Evolutionary conservation across 2,329 filamentous ascomycete genomes (phyloP).

Genomic region (Aplosporella prunicola): DNA sequence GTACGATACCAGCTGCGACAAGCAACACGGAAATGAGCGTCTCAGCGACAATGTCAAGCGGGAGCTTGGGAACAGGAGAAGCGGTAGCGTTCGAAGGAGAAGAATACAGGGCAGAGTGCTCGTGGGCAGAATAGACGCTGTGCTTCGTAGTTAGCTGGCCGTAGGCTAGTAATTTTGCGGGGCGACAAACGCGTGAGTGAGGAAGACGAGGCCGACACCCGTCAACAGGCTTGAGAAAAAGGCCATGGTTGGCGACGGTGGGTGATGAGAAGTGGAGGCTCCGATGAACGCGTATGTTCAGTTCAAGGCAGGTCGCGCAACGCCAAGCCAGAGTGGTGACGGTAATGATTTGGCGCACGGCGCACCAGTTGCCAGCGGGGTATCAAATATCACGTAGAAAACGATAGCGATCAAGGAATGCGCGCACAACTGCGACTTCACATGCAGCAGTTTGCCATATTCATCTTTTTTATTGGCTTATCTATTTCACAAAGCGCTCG

Average conservation of each 20-base stretch:
- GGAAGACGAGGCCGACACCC: constrained; percentile 63
- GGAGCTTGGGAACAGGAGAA: constrained; percentile 42
- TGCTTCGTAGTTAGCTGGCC: constrained; percentile 3
- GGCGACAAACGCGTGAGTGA: constrained; percentile 71
- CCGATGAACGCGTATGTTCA: background rate
- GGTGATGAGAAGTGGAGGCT: background rate
- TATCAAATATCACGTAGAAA: background rate
- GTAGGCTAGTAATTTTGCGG: background rate
- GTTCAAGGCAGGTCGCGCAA: background rate
- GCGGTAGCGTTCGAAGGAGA: constrained; percentile 26
- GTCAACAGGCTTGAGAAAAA: constrained; percentile 64
- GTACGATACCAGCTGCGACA: constrained; percentile 75
- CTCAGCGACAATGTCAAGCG: constrained; percentile 80
- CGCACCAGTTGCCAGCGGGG: background rate
- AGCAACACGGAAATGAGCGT: constrained; percentile 69
- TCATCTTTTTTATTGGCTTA: constrained; percentile 8
- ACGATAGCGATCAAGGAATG: background rate
- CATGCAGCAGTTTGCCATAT: too few species aligned
- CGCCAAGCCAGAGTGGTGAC: constrained; percentile 9
- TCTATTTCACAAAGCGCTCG: constrained; percentile 9
- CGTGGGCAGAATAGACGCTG: constrained; percentile 94
- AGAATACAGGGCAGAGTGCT: constrained; percentile 66
- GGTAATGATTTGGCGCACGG: background rate
- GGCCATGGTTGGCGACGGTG: constrained; percentile 49
- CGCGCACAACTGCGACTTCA: background rate